A percentile compares a stretch with the other conserved stretches of the same genome.
Evolutionary conservation across 1,139 yeast genomes (phyloP).

Genomic region (Scheffersomyces lignicola): DNA sequence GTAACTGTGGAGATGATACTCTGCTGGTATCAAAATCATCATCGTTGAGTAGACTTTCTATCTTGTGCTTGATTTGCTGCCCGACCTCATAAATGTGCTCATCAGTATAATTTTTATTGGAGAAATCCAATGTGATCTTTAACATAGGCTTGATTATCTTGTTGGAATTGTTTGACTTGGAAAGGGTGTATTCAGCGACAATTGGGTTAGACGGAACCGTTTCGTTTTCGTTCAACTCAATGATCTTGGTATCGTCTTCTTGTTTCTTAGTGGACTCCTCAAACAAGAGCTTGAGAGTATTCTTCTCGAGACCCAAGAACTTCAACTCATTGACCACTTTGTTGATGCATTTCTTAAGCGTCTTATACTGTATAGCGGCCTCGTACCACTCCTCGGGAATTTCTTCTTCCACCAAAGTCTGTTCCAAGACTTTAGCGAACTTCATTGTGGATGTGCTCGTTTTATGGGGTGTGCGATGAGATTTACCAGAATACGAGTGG

Average conservation of each 20-base stretch:
- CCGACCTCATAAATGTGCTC: constrained; percentile 40
- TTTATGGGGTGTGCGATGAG: neutral
- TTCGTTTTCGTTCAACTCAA: constrained; percentile 34
- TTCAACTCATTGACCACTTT: constrained; percentile 62
- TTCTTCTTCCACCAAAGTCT: constrained; percentile 57
- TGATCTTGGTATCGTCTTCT: constrained; percentile 15
- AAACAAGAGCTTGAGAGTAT: constrained; percentile 45
- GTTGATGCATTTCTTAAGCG: constrained; percentile 64
- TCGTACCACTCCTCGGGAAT: constrained; percentile 70
- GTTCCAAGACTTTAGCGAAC: constrained; percentile 71
- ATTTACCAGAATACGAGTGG: no score
- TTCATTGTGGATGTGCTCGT: constrained; percentile 45
- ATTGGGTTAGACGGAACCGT: constrained; percentile 40
- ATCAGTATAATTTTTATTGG: constrained; percentile 29
- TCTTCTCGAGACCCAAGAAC: constrained; percentile 51
- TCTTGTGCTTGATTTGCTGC: constrained; percentile 28
- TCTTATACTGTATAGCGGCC: constrained; percentile 71
- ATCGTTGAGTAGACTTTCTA: constrained; percentile 28
- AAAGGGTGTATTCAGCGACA: constrained; percentile 43
- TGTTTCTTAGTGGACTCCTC: constrained; percentile 20
- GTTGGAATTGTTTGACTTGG: constrained; percentile 23
- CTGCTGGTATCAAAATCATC: constrained; percentile 12
- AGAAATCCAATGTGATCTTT: constrained; percentile 38
- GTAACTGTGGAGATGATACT: constrained; percentile 4
- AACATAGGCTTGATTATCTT: constrained; percentile 35